These are phyloP conservation scores for Alternaria ethzedia DNA, from an alignment of 2,329 filamentous ascomycete species.

Conservation along the genomic window DNA sequence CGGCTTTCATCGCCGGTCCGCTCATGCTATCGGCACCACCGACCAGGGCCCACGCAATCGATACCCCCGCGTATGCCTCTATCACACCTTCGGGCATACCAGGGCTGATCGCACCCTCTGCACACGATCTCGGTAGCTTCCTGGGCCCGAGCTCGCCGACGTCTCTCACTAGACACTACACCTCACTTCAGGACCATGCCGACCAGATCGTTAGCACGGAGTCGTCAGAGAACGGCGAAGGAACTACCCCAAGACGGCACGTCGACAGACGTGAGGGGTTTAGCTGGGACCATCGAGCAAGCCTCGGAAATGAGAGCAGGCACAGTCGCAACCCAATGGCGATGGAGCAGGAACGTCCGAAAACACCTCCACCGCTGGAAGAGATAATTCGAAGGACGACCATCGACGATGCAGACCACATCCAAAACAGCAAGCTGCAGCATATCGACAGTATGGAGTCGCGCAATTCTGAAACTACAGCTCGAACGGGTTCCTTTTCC, in stretches of 20 bases:
- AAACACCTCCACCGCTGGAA: constrained; percentile 27
- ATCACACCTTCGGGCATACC: constrained; percentile 1
- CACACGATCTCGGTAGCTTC: not conserved
- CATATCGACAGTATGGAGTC: constrained; percentile 22
- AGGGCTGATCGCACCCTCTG: constrained; percentile 5
- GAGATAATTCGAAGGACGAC: constrained; percentile 24
- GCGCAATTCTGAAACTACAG: constrained; percentile 8
- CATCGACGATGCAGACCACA: constrained; percentile 15
- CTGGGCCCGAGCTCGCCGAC: constrained; percentile 4
- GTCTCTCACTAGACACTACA: constrained; percentile 23
- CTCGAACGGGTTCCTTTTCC: not conserved
- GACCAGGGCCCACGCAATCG: constrained; percentile 6
- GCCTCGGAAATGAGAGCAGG: constrained; percentile 8
- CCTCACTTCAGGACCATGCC: constrained; percentile 37
- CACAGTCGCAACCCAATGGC: constrained; percentile 19
- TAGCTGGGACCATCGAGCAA: constrained; percentile 23
- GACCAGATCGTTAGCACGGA: constrained; percentile 11
- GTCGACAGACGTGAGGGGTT: constrained; percentile 36
- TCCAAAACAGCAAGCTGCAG: constrained; percentile 13
- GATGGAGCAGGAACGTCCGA: constrained; percentile 9
- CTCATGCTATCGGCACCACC: constrained; percentile 22
- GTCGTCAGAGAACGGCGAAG: constrained; percentile 3
- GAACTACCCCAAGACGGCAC: constrained; percentile 18
- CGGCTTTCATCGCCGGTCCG: constrained; percentile 10
- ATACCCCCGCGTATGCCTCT: constrained; percentile 8